Conservation (phyloP, 1,284 basidiomycete species). For the Ceratobasidium sp. region DNA sequence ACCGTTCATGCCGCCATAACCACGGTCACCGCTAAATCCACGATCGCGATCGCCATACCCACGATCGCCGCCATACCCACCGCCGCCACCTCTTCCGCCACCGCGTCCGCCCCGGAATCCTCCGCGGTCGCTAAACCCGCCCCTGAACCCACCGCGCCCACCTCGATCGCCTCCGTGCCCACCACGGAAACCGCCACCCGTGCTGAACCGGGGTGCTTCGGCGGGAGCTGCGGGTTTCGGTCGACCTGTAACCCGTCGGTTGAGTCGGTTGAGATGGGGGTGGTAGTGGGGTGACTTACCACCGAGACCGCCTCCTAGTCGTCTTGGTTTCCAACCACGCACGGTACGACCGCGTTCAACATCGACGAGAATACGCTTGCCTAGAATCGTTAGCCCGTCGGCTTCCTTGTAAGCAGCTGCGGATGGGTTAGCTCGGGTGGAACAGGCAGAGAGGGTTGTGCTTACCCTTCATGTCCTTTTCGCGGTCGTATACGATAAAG, state of each 20-base stretch:
- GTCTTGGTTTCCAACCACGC: slow-evolving; percentile 96
- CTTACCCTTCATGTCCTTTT: slow-evolving; percentile 98
- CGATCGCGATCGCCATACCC: slow-evolving; percentile 31
- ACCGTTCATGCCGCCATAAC: slow-evolving; percentile 41
- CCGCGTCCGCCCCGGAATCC: slow-evolving; percentile 37
- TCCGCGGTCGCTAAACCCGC: slow-evolving; percentile 46
- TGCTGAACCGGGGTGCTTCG: slow-evolving; percentile 45
- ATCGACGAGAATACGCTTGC: slow-evolving; percentile 93
- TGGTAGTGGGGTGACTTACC: not conserved
- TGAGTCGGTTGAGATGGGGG: not conserved
- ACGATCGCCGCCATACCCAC: slow-evolving; percentile 9
- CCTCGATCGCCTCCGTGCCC: slow-evolving; percentile 51
- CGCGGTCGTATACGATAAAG: slow-evolving; percentile 96
- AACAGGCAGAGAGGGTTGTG: not conserved
- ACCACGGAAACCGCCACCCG: slow-evolving; percentile 49
- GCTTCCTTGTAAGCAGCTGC: slow-evolving; percentile 98
- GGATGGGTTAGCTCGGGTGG: not conserved
- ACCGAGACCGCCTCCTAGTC: slow-evolving; percentile 93
- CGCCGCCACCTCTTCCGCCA: slow-evolving; percentile 37
- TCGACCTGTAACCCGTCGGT: slow-evolving; percentile 59
- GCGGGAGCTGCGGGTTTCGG: slow-evolving; percentile 80
- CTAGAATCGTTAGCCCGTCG: slow-evolving; percentile 95
- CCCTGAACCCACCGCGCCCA: slow-evolving; percentile 47
- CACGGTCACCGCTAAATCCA: slow-evolving; percentile 28
- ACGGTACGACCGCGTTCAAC: slow-evolving; percentile 98